Evolutionary conservation across 1,139 yeast genomes (phyloP).

Genomic region (Blastobotrys aristatus): DNA sequence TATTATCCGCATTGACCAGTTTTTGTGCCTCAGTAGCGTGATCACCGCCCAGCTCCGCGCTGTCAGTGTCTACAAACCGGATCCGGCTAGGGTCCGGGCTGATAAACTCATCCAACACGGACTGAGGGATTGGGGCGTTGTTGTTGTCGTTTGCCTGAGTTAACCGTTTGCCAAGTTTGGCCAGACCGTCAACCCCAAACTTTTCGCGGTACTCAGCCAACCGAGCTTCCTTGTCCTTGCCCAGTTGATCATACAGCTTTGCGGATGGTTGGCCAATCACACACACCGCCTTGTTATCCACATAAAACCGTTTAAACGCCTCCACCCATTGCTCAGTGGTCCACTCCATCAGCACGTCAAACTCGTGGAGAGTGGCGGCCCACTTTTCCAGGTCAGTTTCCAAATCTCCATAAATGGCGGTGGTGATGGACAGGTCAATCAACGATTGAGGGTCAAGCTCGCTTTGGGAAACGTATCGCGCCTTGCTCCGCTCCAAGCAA

Average conservation of each 20-base stretch:
- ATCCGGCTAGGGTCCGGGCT: slow-evolving; percentile 75
- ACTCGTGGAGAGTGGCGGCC: slow-evolving; percentile 54
- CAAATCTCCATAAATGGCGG: slow-evolving; percentile 70
- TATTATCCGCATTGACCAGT: slow-evolving; percentile 31
- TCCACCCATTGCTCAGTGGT: slow-evolving; percentile 59
- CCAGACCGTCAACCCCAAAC: slow-evolving; percentile 60
- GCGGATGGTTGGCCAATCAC: slow-evolving; percentile 74
- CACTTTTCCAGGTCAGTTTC: slow-evolving; percentile 55
- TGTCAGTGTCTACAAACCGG: slow-evolving; percentile 61
- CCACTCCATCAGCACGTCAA: slow-evolving; percentile 60
- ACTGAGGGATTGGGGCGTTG: slow-evolving; percentile 69
- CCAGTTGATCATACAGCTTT: slow-evolving; percentile 48
- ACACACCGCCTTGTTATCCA: slow-evolving; percentile 66
- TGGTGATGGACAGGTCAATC: slow-evolving; percentile 64
- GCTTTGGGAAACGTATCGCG: slow-evolving; percentile 56
- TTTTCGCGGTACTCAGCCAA: slow-evolving; percentile 45
- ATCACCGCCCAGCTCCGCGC: slow-evolving; percentile 44
- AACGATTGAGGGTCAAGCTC: slow-evolving; percentile 63
- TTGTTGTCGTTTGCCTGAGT: slow-evolving; percentile 62
- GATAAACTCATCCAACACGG: slow-evolving; percentile 40
- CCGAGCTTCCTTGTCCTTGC: slow-evolving; percentile 48
- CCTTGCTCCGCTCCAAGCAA: slow-evolving; percentile 57
- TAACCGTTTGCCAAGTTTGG: slow-evolving; percentile 45
- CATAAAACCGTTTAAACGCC: slow-evolving; percentile 48
- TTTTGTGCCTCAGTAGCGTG: slow-evolving; percentile 30